Evolutionary conservation across 1,284 basidiomycete genomes (phyloP).

Genomic region (Puccinia hordei): DNA sequence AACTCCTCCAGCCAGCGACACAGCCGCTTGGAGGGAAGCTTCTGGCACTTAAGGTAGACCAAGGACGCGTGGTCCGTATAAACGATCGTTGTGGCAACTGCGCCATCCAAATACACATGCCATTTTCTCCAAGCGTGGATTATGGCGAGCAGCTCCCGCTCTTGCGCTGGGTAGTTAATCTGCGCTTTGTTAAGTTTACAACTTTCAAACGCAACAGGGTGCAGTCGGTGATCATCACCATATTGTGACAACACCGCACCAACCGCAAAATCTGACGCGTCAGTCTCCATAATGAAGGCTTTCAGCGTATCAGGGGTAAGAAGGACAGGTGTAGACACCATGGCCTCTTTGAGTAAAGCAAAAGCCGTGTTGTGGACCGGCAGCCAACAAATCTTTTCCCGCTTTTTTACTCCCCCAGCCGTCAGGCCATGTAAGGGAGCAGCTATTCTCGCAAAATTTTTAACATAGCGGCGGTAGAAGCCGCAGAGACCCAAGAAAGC

Average conservation of each 20-base stretch:
- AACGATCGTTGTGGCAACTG: background rate
- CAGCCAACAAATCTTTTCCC: background rate
- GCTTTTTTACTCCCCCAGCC: background rate
- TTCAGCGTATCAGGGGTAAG: background rate
- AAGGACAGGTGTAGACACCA: background rate
- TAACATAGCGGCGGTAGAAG: slow-evolving; percentile 62
- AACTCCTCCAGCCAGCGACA: no score
- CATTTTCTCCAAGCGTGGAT: slow-evolving; percentile 51
- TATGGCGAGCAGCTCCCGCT: slow-evolving; percentile 51
- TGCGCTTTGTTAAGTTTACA: slow-evolving; percentile 16
- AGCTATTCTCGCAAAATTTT: slow-evolving; percentile 59
- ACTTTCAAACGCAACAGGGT: slow-evolving; percentile 48
- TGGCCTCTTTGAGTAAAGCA: background rate
- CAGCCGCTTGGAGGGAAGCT: no score
- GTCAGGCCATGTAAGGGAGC: slow-evolving; percentile 55
- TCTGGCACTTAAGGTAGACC: no score
- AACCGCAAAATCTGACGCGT: slow-evolving; percentile 24
- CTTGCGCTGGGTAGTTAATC: slow-evolving; percentile 50
- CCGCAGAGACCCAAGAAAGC: slow-evolving; percentile 61
- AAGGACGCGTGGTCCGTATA: no score
- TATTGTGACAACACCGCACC: slow-evolving; percentile 42
- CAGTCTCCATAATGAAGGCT: background rate
- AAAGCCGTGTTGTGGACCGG: background rate
- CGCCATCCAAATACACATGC: slow-evolving; percentile 30
- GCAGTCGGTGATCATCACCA: background rate